Conservation (phyloP, 495 filamentous ascomycete species). For the Lichina pygmaea region DNA sequence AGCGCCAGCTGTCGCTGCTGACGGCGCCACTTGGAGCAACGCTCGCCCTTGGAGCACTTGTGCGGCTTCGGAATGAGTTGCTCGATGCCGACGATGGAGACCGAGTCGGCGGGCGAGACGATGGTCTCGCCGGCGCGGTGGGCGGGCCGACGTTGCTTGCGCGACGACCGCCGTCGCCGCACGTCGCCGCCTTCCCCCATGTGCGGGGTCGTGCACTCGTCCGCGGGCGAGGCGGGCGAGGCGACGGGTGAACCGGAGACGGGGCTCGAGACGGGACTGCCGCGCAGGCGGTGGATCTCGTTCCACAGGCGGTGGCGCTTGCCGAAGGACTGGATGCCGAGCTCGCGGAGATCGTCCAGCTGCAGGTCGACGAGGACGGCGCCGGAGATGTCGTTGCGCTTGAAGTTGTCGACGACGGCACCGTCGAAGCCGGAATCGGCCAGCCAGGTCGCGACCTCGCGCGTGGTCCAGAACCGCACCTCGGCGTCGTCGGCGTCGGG, state of each 20-base stretch:
- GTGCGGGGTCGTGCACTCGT: background rate
- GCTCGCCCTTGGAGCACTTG: slow-evolving; percentile 70
- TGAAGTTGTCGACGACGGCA: slow-evolving; percentile 52
- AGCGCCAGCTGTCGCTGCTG: slow-evolving; percentile 39
- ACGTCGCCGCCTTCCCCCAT: background rate
- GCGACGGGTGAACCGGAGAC: background rate
- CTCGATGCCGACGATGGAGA: slow-evolving; percentile 77
- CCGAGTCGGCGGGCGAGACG: slow-evolving; percentile 50
- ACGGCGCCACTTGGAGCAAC: slow-evolving; percentile 54
- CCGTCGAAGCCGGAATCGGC: slow-evolving; percentile 40
- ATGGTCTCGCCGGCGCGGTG: slow-evolving; percentile 23
- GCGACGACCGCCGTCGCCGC: slow-evolving; percentile 11
- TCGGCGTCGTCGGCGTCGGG: slow-evolving; percentile 27
- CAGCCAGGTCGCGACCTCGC: slow-evolving; percentile 66
- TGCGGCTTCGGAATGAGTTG: slow-evolving; percentile 66
- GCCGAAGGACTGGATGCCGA: slow-evolving; percentile 80
- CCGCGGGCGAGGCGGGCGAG: slow-evolving; percentile 1
- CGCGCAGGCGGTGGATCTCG: slow-evolving; percentile 45
- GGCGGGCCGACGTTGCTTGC: slow-evolving; percentile 19
- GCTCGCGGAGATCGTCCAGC: slow-evolving; percentile 78
- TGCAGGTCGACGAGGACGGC: slow-evolving; percentile 62
- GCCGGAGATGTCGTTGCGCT: slow-evolving; percentile 74
- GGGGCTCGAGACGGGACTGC: slow-evolving; percentile 19
- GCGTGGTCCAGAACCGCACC: slow-evolving; percentile 36
- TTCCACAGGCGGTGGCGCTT: slow-evolving; percentile 68